Evolutionary conservation across 768 basidiomycete genomes (phyloP), one percentile per base, ranked within the genome.

Genomic region (Lenzites betulinus): DNA sequence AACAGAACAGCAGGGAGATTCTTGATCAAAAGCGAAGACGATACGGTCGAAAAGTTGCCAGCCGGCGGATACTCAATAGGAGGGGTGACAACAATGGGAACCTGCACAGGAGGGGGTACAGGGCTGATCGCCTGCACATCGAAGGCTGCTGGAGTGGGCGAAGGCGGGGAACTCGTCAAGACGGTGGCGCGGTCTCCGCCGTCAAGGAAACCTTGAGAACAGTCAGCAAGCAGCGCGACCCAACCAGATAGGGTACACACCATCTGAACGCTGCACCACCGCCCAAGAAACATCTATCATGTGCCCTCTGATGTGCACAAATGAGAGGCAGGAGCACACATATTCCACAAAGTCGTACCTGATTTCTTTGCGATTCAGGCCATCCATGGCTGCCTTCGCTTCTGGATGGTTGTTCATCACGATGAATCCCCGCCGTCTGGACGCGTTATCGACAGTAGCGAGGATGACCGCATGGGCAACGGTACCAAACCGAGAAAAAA

Each of bases 251-350:
- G 26, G 2, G 48, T 11, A 64, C 58, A 20, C 35, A 89, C 90
- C 90, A 80, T 88, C 86, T 63, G 90, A 93, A 46, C 90, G 89
- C 65, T 93, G 90, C 38, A 93, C 90, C 23, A 93, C 90, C 18
- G 90, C 91, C 90, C 90, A 93, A 7, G 90, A 92, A 52, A 93
- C 83, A 69, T 93, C 90, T 47, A 93, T 83, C 20, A 81, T 78
- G 67, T 92, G 87, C 7, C 90, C 89, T 68, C 88, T 92, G 50
- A 7, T 58, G 18, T 13, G 35, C 39, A 42, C 20, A 38, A 36
- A 44, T 46, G 41, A 63, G 55, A 57, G 64, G 35, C 15, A 64
- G 46, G 47, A 15, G 3, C 15, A n/a, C 42, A 7, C 30, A 18
- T 9, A 7, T 8, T 13, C 2, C 9, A 8, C 22, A 26, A 13